phyloP scores from a whole-genome alignment of 495 filamentous ascomycete species.

The Penicillium cinerascens region DNA sequence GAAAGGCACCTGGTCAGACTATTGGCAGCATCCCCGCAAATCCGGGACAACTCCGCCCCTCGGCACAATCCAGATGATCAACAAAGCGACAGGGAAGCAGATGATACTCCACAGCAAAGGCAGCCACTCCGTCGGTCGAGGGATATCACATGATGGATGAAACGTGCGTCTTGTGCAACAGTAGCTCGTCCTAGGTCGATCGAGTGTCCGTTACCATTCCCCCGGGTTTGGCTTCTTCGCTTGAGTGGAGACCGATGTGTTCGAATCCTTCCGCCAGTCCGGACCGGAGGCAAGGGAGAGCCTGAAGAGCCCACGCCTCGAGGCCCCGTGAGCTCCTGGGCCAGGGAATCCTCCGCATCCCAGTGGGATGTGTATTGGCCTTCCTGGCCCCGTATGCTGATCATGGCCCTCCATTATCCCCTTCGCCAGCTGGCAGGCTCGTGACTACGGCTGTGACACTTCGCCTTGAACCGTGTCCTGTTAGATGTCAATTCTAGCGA shows the following conservation, averaged over 20 bases:
- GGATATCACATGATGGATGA: slow-evolving; percentile 28
- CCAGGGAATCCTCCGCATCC: neutral
- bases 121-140: neutral
- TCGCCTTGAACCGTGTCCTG: slow-evolving; percentile 15
- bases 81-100: slow-evolving; percentile 4
- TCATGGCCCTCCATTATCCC: slow-evolving; percentile 3
- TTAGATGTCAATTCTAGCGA: slow-evolving; percentile 7
- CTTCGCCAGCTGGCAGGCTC: slow-evolving; percentile 29
- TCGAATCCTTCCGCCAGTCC: slow-evolving; percentile 17
- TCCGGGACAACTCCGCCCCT: neutral
- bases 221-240: slow-evolving; percentile 4
- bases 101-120: slow-evolving; percentile 8
- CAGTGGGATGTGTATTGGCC: neutral
- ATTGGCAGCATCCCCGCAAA: slow-evolving; percentile 8
- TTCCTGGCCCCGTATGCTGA: slow-evolving; percentile 10
- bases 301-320: neutral
- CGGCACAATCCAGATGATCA: slow-evolving; percentile 9
- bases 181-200: slow-evolving; percentile 7
- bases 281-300: slow-evolving; percentile 3
- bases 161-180: slow-evolving; percentile 24
- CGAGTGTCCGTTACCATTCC: slow-evolving; percentile 13
- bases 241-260: neutral
- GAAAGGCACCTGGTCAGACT: neutral
- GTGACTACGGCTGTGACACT: slow-evolving; percentile 30
- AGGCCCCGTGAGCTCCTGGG: slow-evolving; percentile 8